Evolutionary conservation across 257 asterid genomes (phyloP), one percentile per base, ranked within the genome.

Genomic region (Knoxia roxburghii): DNA sequence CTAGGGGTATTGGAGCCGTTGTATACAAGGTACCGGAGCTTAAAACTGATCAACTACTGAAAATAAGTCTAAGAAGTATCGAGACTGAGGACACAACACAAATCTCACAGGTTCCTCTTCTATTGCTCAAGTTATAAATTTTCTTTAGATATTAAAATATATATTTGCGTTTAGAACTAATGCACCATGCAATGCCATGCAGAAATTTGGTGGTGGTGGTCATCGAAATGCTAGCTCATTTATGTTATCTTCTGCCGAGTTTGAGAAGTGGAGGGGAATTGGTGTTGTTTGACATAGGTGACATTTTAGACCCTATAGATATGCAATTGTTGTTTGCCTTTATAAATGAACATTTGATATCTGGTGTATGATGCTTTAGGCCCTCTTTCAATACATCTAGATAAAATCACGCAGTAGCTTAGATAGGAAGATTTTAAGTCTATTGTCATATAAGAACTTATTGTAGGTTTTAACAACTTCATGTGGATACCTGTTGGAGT

Each of bases 141-240:
- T 32, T 46, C 13, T 61, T 45, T 14, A 39, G 45, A 35, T 61
- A 62, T 43, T 43, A 53, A 43, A 76, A 62, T 27, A 33, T 45
- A 12, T 62, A 45, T 40, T 75, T 53, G 23, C 39, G 27, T 51
- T 55, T 57, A 57, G 57, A 54, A 54, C 68, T 72, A 65, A 71
- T 60, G 50, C 43, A 57, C 56, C 13, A 40, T 55, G 65, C 53
- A 76, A 32, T 63, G 51, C 33, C 61, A 50, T 75, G 69, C 84
- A 90, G 97, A 72, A 74, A 73, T 89, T 78, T 53, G 91, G 91
- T 67, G 97, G 96, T 11, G 96, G 98, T 56, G 98, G 96, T 20
- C 97, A 92, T 85, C 81, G 68, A 48, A 82, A 79, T 67, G 96
- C 97, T 26, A 92, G 97, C 77, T 92, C 97, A 9, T 89, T 86